These are phyloP conservation scores for Sequoia sempervirens DNA, from an alignment of 75 land plant genomes.

Conservation along the genomic window DNA sequence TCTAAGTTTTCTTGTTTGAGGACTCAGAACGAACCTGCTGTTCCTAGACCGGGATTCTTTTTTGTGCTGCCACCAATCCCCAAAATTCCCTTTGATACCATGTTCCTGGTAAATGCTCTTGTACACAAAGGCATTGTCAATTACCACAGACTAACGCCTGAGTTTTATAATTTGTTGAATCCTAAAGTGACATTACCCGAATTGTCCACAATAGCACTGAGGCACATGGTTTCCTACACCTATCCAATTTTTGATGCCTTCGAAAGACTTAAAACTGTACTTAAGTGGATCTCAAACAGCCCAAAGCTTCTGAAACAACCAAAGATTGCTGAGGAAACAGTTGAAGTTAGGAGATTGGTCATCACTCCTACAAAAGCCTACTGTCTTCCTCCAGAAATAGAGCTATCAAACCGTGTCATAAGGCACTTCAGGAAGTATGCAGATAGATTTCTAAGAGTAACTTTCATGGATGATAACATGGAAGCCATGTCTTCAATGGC, in stretches of 20 bases:
- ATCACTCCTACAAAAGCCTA: constrained; percentile 89
- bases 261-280: constrained; percentile 43
- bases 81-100: constrained; percentile 42
- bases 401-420: constrained; percentile 82
- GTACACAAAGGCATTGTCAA: constrained; percentile 71
- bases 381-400: constrained; percentile 79
- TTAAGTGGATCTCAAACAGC: constrained; percentile 56
- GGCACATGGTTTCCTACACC: constrained; percentile 55
- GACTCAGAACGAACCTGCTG: constrained; percentile 38
- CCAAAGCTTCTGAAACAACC: constrained; percentile 31
- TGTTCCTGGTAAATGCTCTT: constrained; percentile 67
- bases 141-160: constrained; percentile 49
- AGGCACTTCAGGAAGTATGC: constrained; percentile 47
- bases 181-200: constrained; percentile 17
- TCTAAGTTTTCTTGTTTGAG: constrained; percentile 1
- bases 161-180: constrained; percentile 49
- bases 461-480: constrained; percentile 74
- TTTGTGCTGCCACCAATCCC: constrained; percentile 31
- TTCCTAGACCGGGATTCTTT: constrained; percentile 19
- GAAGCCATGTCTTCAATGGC: constrained; percentile 31
- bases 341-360: constrained; percentile 64
- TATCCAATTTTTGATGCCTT: constrained; percentile 57
- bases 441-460: constrained; percentile 71
- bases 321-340: constrained; percentile 25
- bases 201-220: constrained; percentile 29